These are phyloP conservation scores for Prinsepia uniflora DNA, from an alignment of 306 rosid genomes.

Conservation along the genomic window DNA sequence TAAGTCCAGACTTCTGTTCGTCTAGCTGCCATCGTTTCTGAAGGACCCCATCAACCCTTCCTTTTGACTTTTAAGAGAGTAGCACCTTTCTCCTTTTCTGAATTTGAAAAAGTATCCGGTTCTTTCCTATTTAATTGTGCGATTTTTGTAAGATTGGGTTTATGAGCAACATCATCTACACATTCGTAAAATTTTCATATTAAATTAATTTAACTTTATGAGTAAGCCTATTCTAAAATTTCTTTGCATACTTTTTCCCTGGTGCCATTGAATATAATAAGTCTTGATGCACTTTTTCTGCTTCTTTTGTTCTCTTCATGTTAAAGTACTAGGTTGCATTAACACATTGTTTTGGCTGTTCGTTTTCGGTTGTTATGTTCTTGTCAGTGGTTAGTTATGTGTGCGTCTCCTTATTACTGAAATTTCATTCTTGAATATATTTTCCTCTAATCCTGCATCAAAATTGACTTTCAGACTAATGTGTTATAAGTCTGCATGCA, in stretches of 20 bases:
- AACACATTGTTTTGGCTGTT: not conserved
- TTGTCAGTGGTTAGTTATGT: not conserved
- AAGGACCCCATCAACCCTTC: not conserved
- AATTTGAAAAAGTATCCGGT: not conserved
- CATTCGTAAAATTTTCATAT: not conserved
- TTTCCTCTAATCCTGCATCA: not conserved
- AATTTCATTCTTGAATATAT: conserved; percentile 1
- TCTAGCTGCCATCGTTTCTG: not conserved
- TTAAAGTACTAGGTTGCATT: not conserved
- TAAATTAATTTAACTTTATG: not conserved
- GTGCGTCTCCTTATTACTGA: not conserved
- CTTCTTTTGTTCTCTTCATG: not conserved
- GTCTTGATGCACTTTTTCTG: not conserved
- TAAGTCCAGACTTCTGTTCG: not conserved
- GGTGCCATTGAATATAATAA: not conserved
- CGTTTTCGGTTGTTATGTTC: not conserved
- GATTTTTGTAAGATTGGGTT: not conserved
- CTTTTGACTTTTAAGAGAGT: not conserved
- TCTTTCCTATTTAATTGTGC: not conserved
- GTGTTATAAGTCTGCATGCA: conserved; percentile 10
- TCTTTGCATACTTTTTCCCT: not conserved
- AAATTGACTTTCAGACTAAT: not conserved
- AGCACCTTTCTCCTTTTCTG: not conserved
- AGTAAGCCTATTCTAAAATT: not conserved
- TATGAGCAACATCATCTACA: not conserved